Conservation (phyloP, 2,329 filamentous ascomycete genomes). For the Fusarium sp. region DNA sequence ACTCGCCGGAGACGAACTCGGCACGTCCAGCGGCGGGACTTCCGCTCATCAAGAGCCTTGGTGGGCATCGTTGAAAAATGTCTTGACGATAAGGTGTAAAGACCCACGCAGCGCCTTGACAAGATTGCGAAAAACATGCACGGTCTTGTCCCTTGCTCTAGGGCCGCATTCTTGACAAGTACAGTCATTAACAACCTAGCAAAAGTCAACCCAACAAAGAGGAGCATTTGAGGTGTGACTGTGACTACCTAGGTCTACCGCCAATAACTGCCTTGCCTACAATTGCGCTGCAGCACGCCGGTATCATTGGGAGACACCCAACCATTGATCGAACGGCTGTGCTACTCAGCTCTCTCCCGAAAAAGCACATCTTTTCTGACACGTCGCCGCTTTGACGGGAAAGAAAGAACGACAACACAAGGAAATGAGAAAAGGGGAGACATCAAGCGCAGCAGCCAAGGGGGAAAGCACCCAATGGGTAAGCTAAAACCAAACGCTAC, state of each 20-base stretch:
- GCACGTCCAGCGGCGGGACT: conserved; percentile 12
- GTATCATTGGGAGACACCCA: conserved; percentile 29
- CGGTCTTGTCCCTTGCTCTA: conserved; percentile 29
- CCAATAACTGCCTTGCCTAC: conserved; percentile 36
- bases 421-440: conserved; percentile 22
- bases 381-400: conserved; percentile 24
- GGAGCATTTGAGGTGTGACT: conserved; percentile 31
- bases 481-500: conserved; percentile 16
- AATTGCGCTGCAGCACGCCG: conserved; percentile 20
- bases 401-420: conserved; percentile 14
- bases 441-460: conserved; percentile 27
- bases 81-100: conserved; percentile 11
- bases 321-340: conserved; percentile 23
- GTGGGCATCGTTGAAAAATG: conserved; percentile 17
- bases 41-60: conserved; percentile 22
- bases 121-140: conserved; percentile 30
- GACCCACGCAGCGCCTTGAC: conserved; percentile 8
- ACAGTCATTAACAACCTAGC: conserved; percentile 28
- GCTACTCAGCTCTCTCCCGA: conserved; percentile 24
- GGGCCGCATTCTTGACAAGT: conserved; percentile 29
- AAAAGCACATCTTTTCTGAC: conserved; percentile 34
- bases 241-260: conserved; percentile 19
- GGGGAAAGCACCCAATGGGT: conserved; percentile 4
- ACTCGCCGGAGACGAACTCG: conserved; percentile 8
- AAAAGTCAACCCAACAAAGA: conserved; percentile 12